phyloP scores from a whole-genome alignment of 2,329 filamentous ascomycete species.

The Talaromyces sp. region DNA sequence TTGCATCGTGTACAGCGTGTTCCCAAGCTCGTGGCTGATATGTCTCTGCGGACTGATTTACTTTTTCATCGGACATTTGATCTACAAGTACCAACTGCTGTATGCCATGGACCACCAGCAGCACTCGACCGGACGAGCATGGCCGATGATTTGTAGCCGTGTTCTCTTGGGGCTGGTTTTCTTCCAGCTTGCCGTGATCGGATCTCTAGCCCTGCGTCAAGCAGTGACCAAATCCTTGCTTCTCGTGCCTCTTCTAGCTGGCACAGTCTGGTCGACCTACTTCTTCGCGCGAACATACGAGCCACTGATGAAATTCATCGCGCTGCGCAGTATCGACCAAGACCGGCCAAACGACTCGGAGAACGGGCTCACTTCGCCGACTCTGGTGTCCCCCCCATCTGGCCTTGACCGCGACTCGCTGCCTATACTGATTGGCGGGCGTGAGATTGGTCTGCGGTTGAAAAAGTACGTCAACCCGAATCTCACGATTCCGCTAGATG shows the following conservation, averaged over 20 bases:
- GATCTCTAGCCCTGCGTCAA: constrained; percentile 68
- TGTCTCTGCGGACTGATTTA: constrained; percentile 70
- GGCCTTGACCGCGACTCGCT: constrained; percentile 39
- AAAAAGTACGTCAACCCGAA: constrained; percentile 45
- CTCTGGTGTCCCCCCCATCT: constrained; percentile 34
- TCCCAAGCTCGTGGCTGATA: constrained; percentile 73
- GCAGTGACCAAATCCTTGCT: constrained; percentile 69
- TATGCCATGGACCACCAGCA: constrained; percentile 97
- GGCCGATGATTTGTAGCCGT: constrained; percentile 94
- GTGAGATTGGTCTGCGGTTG: constrained; percentile 33
- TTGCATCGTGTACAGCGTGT: constrained; percentile 87
- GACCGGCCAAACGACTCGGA: constrained; percentile 46
- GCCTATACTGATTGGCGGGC: constrained; percentile 34
- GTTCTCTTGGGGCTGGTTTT: constrained; percentile 79
- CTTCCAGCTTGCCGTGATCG: constrained; percentile 87
- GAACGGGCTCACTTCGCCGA: constrained; percentile 30
- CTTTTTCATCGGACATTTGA: constrained; percentile 65
- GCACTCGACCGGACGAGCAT: constrained; percentile 86
- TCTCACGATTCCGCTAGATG: constrained; percentile 38
- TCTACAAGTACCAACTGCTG: constrained; percentile 94
- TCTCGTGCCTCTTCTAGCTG: constrained; percentile 68
- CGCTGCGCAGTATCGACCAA: constrained; percentile 73
- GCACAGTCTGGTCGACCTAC: constrained; percentile 84
- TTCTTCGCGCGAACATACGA: constrained; percentile 76
- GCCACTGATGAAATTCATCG: constrained; percentile 87